Conservation (phyloP, 805 yeast genomes). For the Hemisphaericaspora nanyangensis region DNA sequence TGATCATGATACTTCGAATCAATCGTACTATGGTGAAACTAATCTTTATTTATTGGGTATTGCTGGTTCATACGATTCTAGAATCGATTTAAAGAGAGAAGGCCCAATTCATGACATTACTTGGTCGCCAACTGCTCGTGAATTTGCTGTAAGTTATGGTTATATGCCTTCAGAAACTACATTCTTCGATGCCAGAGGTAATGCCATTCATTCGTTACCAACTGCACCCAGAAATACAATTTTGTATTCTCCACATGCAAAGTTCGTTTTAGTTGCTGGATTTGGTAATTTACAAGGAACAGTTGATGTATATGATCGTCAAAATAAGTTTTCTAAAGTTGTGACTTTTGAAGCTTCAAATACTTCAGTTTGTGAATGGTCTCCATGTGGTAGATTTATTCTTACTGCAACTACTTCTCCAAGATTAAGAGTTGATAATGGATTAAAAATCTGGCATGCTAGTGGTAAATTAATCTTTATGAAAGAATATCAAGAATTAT, state of each 20-base stretch:
- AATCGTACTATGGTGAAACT: constrained; percentile 96
- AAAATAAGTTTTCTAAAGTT: constrained; percentile 74
- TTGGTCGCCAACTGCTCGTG: constrained; percentile 95
- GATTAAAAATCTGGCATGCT: constrained; percentile 90
- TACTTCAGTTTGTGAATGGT: constrained; percentile 96
- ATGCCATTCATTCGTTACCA: constrained; percentile 76
- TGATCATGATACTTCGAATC: constrained; percentile 90
- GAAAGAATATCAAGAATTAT: constrained; percentile 78
- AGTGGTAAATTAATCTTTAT: constrained; percentile 76
- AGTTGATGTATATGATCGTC: constrained; percentile 92
- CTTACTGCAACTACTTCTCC: constrained; percentile 97
- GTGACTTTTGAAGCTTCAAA: constrained; percentile 86
- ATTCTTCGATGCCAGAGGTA: constrained; percentile 92
- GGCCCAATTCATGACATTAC: constrained; percentile 97
- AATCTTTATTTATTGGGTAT: constrained; percentile 86
- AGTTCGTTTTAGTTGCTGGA: constrained; percentile 89
- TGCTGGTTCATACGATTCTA: constrained; percentile 86
- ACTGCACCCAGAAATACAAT: constrained; percentile 87
- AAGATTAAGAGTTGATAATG: constrained; percentile 93
- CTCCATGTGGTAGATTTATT: constrained; percentile 92
- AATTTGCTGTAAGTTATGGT: constrained; percentile 96
- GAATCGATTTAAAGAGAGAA: constrained; percentile 82
- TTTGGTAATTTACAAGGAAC: constrained; percentile 97
- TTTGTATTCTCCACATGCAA: constrained; percentile 89
- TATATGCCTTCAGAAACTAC: constrained; percentile 97